Evolutionary conservation across 345 rosid genomes (phyloP).

Genomic region (Hibiscus tridactylites): DNA sequence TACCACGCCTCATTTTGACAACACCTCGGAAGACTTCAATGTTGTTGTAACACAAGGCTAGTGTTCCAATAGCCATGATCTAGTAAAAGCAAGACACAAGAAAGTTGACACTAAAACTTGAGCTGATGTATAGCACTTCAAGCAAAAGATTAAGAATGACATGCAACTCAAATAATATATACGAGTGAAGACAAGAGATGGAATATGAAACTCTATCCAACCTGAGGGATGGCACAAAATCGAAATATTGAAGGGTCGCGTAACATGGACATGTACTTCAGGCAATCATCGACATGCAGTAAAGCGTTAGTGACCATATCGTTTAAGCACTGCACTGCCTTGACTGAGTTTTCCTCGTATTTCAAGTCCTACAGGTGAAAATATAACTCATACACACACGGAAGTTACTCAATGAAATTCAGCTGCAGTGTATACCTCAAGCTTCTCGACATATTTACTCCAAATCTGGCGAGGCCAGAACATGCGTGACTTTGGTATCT

Average conservation of each 20-base stretch:
- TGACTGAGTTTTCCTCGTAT: slow-evolving; percentile 63
- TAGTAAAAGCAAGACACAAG: slow-evolving; percentile 17
- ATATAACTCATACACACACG: neutral
- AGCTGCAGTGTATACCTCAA: slow-evolving; percentile 46
- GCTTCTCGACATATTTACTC: slow-evolving; percentile 84
- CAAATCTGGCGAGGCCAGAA: slow-evolving; percentile 96
- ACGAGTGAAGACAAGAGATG: neutral
- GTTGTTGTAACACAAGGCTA: slow-evolving; percentile 84
- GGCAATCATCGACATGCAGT: slow-evolving; percentile 66
- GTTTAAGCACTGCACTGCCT: slow-evolving; percentile 86
- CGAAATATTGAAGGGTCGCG: slow-evolving; percentile 70
- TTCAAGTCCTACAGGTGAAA: slow-evolving; percentile 63
- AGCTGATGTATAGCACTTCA: neutral
- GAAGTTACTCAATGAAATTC: neutral
- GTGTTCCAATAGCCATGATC: slow-evolving; percentile 97
- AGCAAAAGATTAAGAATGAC: neutral
- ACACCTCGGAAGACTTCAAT: slow-evolving; percentile 89
- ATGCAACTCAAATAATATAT: neutral
- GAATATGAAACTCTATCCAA: slow-evolving; percentile 10
- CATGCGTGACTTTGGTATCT: slow-evolving; percentile 96
- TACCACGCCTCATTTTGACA: slow-evolving; percentile 97
- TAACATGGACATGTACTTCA: slow-evolving; percentile 58
- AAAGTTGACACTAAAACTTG: neutral
- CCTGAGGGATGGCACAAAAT: slow-evolving; percentile 94
- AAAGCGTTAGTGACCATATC: slow-evolving; percentile 90